Evolutionary conservation across 2,329 filamentous ascomycete species (phyloP).

Genomic region (Colletotrichum paranaense): DNA sequence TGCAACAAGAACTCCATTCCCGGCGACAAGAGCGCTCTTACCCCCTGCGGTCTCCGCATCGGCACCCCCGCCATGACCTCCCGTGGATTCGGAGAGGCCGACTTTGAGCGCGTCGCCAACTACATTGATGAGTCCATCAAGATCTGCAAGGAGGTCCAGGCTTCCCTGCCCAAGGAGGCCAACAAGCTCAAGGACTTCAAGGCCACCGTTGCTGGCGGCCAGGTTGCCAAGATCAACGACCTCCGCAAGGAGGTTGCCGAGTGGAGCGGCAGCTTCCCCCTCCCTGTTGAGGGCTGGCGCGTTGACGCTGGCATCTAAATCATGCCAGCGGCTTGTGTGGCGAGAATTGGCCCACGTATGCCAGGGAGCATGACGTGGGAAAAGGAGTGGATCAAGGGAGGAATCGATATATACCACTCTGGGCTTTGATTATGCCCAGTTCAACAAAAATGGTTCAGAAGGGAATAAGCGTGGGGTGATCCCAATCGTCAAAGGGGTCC

Average conservation of each 20-base stretch:
- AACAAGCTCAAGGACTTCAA: slow-evolving; percentile 99
- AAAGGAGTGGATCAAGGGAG: background rate
- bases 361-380: slow-evolving; percentile 6
- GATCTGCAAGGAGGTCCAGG: slow-evolving; percentile 90
- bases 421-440: slow-evolving; percentile 16
- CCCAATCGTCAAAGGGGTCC: background rate
- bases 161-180: slow-evolving; percentile 88
- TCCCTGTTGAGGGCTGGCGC: slow-evolving; percentile 84
- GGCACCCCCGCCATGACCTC: slow-evolving; percentile 98
- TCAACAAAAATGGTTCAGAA: slow-evolving; percentile 34
- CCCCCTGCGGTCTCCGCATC: slow-evolving; percentile 93
- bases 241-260: slow-evolving; percentile 89
- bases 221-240: slow-evolving; percentile 83
- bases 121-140: slow-evolving; percentile 94
- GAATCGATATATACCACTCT: slow-evolving; percentile 24
- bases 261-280: slow-evolving; percentile 92
- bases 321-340: slow-evolving; percentile 15
- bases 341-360: background rate
- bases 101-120: slow-evolving; percentile 88
- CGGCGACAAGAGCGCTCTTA: slow-evolving; percentile 96
- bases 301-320: slow-evolving; percentile 68
- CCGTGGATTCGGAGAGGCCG: slow-evolving; percentile 90
- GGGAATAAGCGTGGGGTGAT: slow-evolving; percentile 31
- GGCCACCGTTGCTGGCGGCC: slow-evolving; percentile 84
- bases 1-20: slow-evolving; percentile 99